Evolutionary conservation across 1,139 yeast genomes (phyloP).

Genomic region (Kodamaea ohmeri): DNA sequence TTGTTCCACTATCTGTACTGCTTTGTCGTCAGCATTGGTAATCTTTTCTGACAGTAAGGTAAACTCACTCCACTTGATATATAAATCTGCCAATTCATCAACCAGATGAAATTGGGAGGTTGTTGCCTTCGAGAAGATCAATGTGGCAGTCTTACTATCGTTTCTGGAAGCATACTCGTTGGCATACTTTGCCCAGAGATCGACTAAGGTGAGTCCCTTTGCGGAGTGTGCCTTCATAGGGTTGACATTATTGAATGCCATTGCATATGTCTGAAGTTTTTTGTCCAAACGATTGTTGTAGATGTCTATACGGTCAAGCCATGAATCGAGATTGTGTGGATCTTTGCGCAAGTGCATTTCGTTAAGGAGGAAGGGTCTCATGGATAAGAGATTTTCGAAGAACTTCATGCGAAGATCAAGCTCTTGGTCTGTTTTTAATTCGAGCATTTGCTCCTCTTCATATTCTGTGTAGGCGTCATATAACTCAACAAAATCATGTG

Average conservation of each 20-base stretch:
- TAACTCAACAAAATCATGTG: constrained; percentile 61
- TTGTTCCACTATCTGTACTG: constrained; percentile 50
- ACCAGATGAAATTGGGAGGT: constrained; percentile 66
- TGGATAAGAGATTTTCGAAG: constrained; percentile 55
- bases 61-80: constrained; percentile 73
- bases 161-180: constrained; percentile 53
- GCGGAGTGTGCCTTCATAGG: constrained; percentile 51
- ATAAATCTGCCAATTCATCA: constrained; percentile 65
- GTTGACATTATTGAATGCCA: constrained; percentile 66
- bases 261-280: constrained; percentile 56
- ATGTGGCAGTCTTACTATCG: constrained; percentile 61
- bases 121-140: constrained; percentile 61
- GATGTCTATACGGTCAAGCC: constrained; percentile 62
- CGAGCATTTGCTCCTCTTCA: constrained; percentile 48
- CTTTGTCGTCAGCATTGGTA: constrained; percentile 48
- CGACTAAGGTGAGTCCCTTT: constrained; percentile 38
- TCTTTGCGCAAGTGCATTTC: constrained; percentile 67
- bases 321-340: constrained; percentile 57
- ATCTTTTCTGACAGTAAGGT: constrained; percentile 31
- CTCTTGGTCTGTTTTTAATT: constrained; percentile 16
- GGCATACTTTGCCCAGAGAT: constrained; percentile 73
- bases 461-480: constrained; percentile 65
- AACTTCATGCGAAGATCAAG: constrained; percentile 45
- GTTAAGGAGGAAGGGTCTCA: constrained; percentile 56
- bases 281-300: constrained; percentile 36